Percentiles rank a stretch among this genome's conserved stretches.
These are phyloP conservation scores for Podospora appendiculata DNA, from an alignment of 495 filamentous ascomycete species.

Conservation along the genomic window DNA sequence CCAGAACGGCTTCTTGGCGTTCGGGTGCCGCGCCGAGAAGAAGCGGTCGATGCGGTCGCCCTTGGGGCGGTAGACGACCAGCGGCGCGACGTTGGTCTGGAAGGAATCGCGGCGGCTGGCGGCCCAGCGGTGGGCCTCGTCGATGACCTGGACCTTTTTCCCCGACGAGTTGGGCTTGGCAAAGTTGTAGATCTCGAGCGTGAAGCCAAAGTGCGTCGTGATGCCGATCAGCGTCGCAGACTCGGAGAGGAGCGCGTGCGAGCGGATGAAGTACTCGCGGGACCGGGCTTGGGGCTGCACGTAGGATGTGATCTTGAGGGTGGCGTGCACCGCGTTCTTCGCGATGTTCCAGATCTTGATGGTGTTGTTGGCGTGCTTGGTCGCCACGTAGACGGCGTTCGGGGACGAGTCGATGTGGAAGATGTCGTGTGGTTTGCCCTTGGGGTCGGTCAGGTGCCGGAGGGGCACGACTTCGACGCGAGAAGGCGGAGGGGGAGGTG, in stretches of 20 bases:
- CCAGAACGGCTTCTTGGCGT: slow-evolving; percentile 16
- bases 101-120: slow-evolving; percentile 13
- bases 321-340: slow-evolving; percentile 14
- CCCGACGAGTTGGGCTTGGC: slow-evolving; percentile 9
- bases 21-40: slow-evolving; percentile 14
- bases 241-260: slow-evolving; percentile 21
- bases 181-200: slow-evolving; percentile 24
- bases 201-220: slow-evolving; percentile 21
- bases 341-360: slow-evolving; percentile 20
- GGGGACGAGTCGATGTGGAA: slow-evolving; percentile 21
- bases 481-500: not conserved
- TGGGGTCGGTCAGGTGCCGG: slow-evolving; percentile 14
- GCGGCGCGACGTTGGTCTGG: slow-evolving; percentile 13
- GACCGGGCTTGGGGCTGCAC: slow-evolving; percentile 18
- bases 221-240: slow-evolving; percentile 16
- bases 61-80: slow-evolving; percentile 21
- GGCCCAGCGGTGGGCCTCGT: slow-evolving; percentile 24
- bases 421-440: slow-evolving; percentile 14
- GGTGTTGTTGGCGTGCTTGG: slow-evolving; percentile 18
- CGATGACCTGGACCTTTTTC: slow-evolving; percentile 22
- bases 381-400: slow-evolving; percentile 3
- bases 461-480: slow-evolving; percentile 6
- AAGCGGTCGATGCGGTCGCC: slow-evolving; percentile 20
- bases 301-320: slow-evolving; percentile 21
- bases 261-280: slow-evolving; percentile 23